These are phyloP conservation scores for Microbotryum scabiosae DNA, from an alignment of 1,284 basidiomycete species.

Conservation along the genomic window DNA sequence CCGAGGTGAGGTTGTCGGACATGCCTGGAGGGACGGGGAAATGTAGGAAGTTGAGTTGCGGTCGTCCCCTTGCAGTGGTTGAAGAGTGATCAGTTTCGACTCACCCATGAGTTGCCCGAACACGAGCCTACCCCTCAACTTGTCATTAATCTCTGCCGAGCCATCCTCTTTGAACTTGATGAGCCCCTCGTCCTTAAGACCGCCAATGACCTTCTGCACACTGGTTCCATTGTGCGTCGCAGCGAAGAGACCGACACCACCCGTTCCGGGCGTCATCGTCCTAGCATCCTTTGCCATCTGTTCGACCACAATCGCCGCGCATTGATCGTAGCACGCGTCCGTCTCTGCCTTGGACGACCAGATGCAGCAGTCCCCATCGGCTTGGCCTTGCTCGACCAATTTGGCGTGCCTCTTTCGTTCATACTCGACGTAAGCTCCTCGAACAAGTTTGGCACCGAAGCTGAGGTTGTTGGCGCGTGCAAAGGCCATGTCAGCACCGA, in stretches of 20 bases:
- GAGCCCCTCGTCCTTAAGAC: slow-evolving; percentile 22
- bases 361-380: slow-evolving; percentile 50
- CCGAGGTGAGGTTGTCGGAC: slow-evolving; percentile 34
- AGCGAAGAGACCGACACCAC: slow-evolving; percentile 21
- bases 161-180: slow-evolving; percentile 14
- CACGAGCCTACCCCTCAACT: slow-evolving; percentile 29
- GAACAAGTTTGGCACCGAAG: slow-evolving; percentile 86
- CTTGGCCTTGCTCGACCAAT: slow-evolving; percentile 35
- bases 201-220: slow-evolving; percentile 22
- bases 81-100: neutral
- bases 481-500: slow-evolving; percentile 16
- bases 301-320: slow-evolving; percentile 55
- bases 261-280: neutral
- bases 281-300: slow-evolving; percentile 44
- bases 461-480: slow-evolving; percentile 63
- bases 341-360: slow-evolving; percentile 64
- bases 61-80: neutral
- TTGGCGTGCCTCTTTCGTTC: slow-evolving; percentile 47
- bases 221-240: slow-evolving; percentile 35
- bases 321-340: slow-evolving; percentile 68
- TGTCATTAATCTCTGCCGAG: slow-evolving; percentile 23
- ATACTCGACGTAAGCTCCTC: slow-evolving; percentile 82
- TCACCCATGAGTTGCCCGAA: slow-evolving; percentile 35
- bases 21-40: slow-evolving; percentile 24
- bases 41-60: neutral